A percentile compares a stretch with the other conserved stretches of the same genome.
Conservation (phyloP, 2,329 filamentous ascomycete genomes). For the Fusarium oligoseptatum region DNA sequence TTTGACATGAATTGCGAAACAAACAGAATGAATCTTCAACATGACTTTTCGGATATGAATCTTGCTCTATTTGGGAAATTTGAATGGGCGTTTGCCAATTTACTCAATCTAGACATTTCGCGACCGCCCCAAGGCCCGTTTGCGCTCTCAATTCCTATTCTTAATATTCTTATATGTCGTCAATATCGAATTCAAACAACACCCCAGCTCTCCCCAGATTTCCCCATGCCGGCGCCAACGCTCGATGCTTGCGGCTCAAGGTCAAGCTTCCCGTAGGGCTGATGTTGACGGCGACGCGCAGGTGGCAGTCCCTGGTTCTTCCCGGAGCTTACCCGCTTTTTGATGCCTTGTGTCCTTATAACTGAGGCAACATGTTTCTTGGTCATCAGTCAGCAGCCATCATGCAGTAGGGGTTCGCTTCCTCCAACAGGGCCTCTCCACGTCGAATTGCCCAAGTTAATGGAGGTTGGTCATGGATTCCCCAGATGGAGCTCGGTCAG, state of each 20-base stretch:
- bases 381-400: not conserved
- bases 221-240: slow-evolving; percentile 42
- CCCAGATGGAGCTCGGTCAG: not conserved
- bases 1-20: slow-evolving; percentile 28
- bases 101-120: slow-evolving; percentile 22
- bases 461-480: not conserved
- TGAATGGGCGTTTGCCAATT: not conserved
- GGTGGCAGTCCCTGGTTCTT: slow-evolving; percentile 18
- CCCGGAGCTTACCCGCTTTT: slow-evolving; percentile 14
- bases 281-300: slow-evolving; percentile 37
- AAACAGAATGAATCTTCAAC: slow-evolving; percentile 21
- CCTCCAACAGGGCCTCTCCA: not conserved
- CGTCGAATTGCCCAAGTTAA: slow-evolving; percentile 7
- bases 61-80: not conserved
- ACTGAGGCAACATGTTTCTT: slow-evolving; percentile 16
- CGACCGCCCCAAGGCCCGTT: slow-evolving; percentile 1
- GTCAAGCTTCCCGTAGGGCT: slow-evolving; percentile 48
- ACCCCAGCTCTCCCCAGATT: slow-evolving; percentile 43
- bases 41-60: not conserved
- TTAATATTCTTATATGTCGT: slow-evolving; percentile 10
- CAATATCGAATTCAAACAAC: slow-evolving; percentile 21
- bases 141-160: slow-evolving; percentile 37
- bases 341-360: slow-evolving; percentile 4
- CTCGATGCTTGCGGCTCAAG: slow-evolving; percentile 47
- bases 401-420: not conserved